A percentile compares a stretch with the other conserved stretches of the same genome.
Evolutionary conservation across 139 green algal species (phyloP).

Genomic region (Yamagishiella unicocca): DNA sequence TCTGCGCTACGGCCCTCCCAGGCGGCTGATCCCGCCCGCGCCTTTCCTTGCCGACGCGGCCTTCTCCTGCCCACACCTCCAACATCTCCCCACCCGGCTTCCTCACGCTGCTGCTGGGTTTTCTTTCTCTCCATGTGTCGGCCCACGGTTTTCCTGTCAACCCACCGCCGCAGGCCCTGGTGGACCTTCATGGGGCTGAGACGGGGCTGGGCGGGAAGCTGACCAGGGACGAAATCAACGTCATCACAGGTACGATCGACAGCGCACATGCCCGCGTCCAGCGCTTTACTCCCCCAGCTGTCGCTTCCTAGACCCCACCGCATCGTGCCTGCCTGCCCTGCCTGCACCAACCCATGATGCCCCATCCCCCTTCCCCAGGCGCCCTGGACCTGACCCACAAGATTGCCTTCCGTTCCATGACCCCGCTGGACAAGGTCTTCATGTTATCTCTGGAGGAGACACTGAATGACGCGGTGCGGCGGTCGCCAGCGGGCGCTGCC

Average conservation of each 20-base stretch:
- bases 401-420: conserved; percentile 81
- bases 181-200: conserved; percentile 83
- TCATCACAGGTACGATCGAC: conserved; percentile 66
- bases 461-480: conserved; percentile 67
- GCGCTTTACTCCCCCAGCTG: neutral
- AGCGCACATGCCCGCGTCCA: neutral
- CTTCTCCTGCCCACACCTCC: neutral
- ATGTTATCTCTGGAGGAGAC: conserved; percentile 80
- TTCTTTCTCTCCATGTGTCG: neutral
- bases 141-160: neutral
- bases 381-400: conserved; percentile 88
- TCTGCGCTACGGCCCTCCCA: too few relatives aligned
- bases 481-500: too few relatives aligned
- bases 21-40: neutral
- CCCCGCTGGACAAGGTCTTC: conserved; percentile 89
- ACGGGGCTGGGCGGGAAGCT: conserved; percentile 65
- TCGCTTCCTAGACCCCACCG: too few relatives aligned
- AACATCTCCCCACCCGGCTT: neutral
- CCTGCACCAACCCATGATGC: neutral
- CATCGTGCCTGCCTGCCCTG: too few relatives aligned
- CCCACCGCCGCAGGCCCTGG: conserved; percentile 71
- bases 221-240: conserved; percentile 62
- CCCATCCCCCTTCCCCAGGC: conserved; percentile 28
- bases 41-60: neutral
- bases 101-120: neutral